Base-by-base conservation (phyloP, 108 stramenopile species). In the Poteriospumella lacustris region DNA sequence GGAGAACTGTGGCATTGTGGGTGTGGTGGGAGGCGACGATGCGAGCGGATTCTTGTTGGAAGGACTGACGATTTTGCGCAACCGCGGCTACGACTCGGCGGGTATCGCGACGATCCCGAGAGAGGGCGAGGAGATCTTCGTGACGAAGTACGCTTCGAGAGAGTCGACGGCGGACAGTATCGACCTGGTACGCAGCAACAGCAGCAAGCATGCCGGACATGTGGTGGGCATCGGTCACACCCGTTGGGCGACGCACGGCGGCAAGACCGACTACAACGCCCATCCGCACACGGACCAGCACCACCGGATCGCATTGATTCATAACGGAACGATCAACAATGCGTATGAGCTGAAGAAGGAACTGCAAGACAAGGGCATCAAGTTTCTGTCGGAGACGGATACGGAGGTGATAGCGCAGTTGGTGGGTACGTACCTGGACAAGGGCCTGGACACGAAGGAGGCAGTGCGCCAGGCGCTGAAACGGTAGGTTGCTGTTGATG, bases 211-310 rank as follows among this genome's bases (percentile, higher is more conserved):
- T 44, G 75, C 58, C 5, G 90, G 91, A 15, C 94, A 96, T 77
- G 58, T 77, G 47, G 85, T 95, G 36, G 96, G 96, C 58, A 97
- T 99, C 77, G 99, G 95, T 2, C 97, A 98, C 86, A 98, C 99
- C 2, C 95, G 99, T 33, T 99, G 98, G 98, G 96, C 98, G 9
- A 99, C 98, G 0, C 94, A 95, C 80, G 98, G 98, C 77, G 96
- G 95, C 38, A 97, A 97, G 78, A 99, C 95, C 2, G 97, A 97
- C 77, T 88, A 88, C 70, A 99, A 99, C 84, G 96, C 97, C 2
- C 99, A 99, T 85, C 97, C 98, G 26, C 98, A 97, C 85, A 84
- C 79, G n/a, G 96, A 96, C 86, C 86, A 85, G 31, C 84, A 92
- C 19, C 93, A 94, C 75, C 91, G 94, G 80, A 90, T 99, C 78